These are phyloP conservation scores for Fusarium aywerte DNA, from an alignment of 2,329 filamentous ascomycete genomes.

Conservation along the genomic window DNA sequence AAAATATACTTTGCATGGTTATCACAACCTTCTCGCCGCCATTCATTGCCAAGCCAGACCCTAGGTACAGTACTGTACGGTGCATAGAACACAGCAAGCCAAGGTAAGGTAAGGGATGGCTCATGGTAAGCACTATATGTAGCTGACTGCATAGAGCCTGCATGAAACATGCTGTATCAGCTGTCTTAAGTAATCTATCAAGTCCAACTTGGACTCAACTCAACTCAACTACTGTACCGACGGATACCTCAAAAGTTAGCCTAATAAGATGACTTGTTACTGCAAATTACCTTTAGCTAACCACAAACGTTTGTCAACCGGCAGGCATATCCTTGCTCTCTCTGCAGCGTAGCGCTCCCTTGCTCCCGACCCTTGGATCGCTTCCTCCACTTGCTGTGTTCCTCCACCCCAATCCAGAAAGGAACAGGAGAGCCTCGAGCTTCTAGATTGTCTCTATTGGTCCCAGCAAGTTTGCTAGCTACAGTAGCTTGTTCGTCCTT, in stretches of 20 bases:
- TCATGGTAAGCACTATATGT: neutral
- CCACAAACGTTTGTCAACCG: conserved; percentile 41
- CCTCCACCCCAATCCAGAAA: neutral
- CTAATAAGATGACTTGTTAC: conserved; percentile 22
- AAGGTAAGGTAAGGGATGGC: neutral
- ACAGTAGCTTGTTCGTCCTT: conserved; percentile 7
- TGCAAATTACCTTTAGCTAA: conserved; percentile 32
- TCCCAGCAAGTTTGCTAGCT: conserved; percentile 2
- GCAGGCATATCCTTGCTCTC: conserved; percentile 29
- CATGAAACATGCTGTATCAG: neutral
- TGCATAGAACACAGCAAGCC: no score
- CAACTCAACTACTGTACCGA: neutral
- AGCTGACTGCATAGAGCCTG: neutral
- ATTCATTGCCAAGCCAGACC: conserved; percentile 19
- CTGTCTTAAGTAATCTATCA: neutral
- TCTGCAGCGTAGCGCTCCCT: conserved; percentile 11
- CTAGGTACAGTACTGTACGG: neutral
- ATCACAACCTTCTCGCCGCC: conserved; percentile 11
- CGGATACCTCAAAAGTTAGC: conserved; percentile 30
- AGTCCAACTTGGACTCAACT: neutral
- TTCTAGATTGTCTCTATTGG: neutral
- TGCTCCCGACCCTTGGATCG: conserved; percentile 21
- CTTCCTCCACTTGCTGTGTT: conserved; percentile 33
- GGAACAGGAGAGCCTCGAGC: conserved; percentile 2
- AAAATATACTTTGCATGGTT: conserved; percentile 5